Conservation (phyloP, 2,329 filamentous ascomycete genomes). For the Fusarium proliferatum region DNA sequence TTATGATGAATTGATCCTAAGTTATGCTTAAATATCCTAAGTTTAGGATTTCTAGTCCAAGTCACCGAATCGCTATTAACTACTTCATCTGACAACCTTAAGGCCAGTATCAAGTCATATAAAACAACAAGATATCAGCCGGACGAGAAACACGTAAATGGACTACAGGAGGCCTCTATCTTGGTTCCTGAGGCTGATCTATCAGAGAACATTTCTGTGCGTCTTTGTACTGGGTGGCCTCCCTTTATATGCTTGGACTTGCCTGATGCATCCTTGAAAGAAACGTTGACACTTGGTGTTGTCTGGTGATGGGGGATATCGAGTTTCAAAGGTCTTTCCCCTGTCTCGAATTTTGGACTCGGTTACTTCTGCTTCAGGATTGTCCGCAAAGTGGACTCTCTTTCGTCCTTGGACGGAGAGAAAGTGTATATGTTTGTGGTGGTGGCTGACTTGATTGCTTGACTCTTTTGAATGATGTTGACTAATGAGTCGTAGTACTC, state of each 20-base stretch:
- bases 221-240: neutral
- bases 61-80: neutral
- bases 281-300: no score
- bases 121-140: neutral
- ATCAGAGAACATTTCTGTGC: neutral
- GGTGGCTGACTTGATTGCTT: no score
- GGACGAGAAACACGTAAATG: neutral
- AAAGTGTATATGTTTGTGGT: no score
- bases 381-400: no score
- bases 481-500: no score
- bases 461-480: no score
- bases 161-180: neutral
- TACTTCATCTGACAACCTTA: neutral
- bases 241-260: neutral
- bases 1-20: neutral
- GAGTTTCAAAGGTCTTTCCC: no score
- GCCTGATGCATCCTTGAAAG: neutral
- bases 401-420: no score
- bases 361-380: no score
- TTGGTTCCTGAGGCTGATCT: neutral
- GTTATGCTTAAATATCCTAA: neutral
- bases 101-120: neutral
- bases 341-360: no score
- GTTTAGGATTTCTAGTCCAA: neutral
- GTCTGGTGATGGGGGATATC: no score